A percentile compares a stretch with the other conserved stretches of the same genome.
phyloP scores from a whole-genome alignment of 257 asterid genomes.

The Solanum chiquidenum region DNA sequence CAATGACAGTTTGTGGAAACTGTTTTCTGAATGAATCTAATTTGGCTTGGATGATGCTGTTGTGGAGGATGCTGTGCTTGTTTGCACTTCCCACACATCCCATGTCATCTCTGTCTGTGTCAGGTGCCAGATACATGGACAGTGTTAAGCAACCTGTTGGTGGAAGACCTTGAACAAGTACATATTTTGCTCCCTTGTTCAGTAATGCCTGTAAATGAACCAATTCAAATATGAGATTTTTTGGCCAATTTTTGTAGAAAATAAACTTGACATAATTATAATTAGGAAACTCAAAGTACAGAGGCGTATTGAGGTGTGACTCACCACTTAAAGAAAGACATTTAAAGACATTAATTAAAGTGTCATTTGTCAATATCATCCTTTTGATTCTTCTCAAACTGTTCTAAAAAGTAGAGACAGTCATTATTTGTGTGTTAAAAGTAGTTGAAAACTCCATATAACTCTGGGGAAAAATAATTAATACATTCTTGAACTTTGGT shows the following conservation, averaged over 20 bases:
- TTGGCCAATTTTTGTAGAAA: not conserved
- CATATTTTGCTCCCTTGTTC: slow-evolving; percentile 57
- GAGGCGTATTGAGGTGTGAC: not conserved
- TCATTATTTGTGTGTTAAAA: not conserved
- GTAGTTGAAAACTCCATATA: not conserved
- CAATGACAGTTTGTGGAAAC: slow-evolving; percentile 39
- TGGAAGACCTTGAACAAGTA: slow-evolving; percentile 78
- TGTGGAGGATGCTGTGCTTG: slow-evolving; percentile 42
- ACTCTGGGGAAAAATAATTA: not conserved
- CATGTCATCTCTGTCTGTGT: slow-evolving; percentile 35
- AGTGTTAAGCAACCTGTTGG: slow-evolving; percentile 83
- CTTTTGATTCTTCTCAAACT: not conserved
- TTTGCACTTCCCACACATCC: slow-evolving; percentile 50
- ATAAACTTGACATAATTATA: not conserved
- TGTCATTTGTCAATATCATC: not conserved
- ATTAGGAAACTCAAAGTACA: not conserved
- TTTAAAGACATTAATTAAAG: not conserved
- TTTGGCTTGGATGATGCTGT: slow-evolving; percentile 36
- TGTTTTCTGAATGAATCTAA: slow-evolving; percentile 22
- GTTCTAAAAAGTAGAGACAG: not conserved
- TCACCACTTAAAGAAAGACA: not conserved
- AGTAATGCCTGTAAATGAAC: slow-evolving; percentile 32
- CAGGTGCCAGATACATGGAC: slow-evolving; percentile 39
- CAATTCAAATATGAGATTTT: not conserved
- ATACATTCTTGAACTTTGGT: not conserved